Percentiles rank a stretch among this genome's conserved stretches.
Conservation (phyloP, 495 filamentous ascomycete genomes). For the Penicillium dipodomyicola region DNA sequence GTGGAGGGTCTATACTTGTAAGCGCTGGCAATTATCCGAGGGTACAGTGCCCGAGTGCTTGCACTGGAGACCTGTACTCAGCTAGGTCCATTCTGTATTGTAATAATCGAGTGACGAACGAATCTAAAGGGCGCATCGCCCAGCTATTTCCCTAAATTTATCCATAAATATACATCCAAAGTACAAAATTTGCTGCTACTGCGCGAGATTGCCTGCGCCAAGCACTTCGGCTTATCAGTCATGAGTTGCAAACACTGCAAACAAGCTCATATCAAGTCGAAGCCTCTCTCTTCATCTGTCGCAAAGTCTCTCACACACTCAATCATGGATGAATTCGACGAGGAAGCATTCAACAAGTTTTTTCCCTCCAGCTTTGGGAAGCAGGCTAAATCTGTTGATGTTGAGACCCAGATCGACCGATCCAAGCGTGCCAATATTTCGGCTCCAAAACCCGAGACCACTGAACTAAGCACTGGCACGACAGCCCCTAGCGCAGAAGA, state of each 20-base stretch:
- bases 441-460: conserved; percentile 27
- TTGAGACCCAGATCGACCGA: conserved; percentile 74
- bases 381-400: conserved; percentile 66
- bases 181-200: not conserved
- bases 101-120: conserved; percentile 24
- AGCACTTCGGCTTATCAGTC: not conserved
- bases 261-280: conserved; percentile 31
- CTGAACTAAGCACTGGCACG: conserved; percentile 19
- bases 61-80: conserved; percentile 14
- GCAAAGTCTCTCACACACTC: conserved; percentile 12
- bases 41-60: conserved; percentile 11
- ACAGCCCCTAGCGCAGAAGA: conserved; percentile 16
- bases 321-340: conserved; percentile 64
- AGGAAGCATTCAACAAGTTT: conserved; percentile 80
- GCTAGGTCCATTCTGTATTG: conserved; percentile 28
- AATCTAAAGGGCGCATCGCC: conserved; percentile 10
- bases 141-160: not conserved
- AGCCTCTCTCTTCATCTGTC: conserved; percentile 13
- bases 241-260: conserved; percentile 41
- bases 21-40: conserved; percentile 11
- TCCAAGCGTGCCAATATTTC: conserved; percentile 58
- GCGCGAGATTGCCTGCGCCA: not conserved
- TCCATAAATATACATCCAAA: not conserved
- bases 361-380: conserved; percentile 86
- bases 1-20: conserved; percentile 97